Evolutionary conservation across 176 grass and related monocot species (phyloP).

Genomic region (Triticum monococcum): DNA sequence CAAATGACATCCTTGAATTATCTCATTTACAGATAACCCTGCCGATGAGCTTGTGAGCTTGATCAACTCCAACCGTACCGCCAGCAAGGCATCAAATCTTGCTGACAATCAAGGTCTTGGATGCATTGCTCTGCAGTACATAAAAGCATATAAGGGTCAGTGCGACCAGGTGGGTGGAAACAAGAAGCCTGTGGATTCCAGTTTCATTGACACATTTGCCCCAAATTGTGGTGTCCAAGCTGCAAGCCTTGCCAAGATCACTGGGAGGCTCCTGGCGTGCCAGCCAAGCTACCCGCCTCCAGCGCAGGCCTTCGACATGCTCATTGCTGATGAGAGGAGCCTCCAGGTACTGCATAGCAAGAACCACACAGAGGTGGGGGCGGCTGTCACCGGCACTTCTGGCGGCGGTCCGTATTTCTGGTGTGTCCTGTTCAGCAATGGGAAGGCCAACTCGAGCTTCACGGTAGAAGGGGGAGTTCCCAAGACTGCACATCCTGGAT

Average conservation of each 20-base stretch:
- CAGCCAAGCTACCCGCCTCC: constrained; percentile 58
- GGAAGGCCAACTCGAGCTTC: constrained; percentile 70
- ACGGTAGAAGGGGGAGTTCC: constrained; percentile 66
- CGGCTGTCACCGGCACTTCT: constrained; percentile 63
- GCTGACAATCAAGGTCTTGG: constrained; percentile 73
- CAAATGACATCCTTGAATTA: background rate
- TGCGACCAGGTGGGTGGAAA: constrained; percentile 52
- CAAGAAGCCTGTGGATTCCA: constrained; percentile 75
- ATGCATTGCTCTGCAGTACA: constrained; percentile 90
- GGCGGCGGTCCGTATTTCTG: constrained; percentile 69
- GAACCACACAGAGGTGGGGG: constrained; percentile 77
- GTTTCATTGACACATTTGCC: constrained; percentile 66
- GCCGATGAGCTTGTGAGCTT: constrained; percentile 69
- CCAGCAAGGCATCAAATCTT: constrained; percentile 63
- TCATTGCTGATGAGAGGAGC: constrained; percentile 51
- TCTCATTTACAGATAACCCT: constrained; percentile 63
- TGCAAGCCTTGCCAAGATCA: constrained; percentile 65
- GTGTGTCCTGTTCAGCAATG: constrained; percentile 82
- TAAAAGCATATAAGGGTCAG: constrained; percentile 81
- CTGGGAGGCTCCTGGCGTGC: constrained; percentile 77
- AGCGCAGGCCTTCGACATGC: constrained; percentile 52
- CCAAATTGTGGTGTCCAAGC: constrained; percentile 71
- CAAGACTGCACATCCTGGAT: constrained; percentile 61
- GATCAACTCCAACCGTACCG: constrained; percentile 80
- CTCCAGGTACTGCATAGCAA: constrained; percentile 66